A percentile compares a stretch with the other conserved stretches of the same genome.
Conservation (phyloP, 78 protist species). For the Protostelium mycophagum region DNA sequence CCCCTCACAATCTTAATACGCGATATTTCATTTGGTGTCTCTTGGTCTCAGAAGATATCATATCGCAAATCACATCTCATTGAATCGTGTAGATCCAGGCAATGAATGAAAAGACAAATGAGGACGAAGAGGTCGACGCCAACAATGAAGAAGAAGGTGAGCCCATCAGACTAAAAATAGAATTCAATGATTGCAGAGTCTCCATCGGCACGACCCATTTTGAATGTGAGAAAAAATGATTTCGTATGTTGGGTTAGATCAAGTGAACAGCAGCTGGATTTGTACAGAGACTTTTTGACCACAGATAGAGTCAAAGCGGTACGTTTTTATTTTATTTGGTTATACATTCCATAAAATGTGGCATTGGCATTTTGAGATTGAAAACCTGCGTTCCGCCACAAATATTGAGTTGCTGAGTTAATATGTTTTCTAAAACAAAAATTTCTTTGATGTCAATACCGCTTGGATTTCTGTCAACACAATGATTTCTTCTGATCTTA, state of each 20-base stretch:
- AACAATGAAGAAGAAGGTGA: neutral
- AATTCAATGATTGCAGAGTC: no score
- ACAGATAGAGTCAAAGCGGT: conserved; percentile 12
- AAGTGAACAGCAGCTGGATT: conserved; percentile 38
- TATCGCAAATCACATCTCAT: no score
- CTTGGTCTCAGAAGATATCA: neutral
- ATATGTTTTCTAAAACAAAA: neutral
- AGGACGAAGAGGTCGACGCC: neutral
- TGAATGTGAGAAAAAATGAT: conserved; percentile 58
- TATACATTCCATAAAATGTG: no score
- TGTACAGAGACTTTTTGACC: conserved; percentile 43
- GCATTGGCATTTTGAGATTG: neutral
- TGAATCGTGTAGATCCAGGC: no score
- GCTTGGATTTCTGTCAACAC: no score
- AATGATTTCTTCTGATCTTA: no score
- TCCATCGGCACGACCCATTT: no score
- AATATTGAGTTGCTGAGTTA: neutral
- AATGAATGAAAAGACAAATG: neutral
- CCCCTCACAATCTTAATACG: no score
- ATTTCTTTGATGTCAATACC: no score
- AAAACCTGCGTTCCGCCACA: neutral
- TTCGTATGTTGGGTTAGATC: conserved; percentile 62
- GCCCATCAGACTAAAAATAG: no score
- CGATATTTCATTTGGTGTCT: no score
- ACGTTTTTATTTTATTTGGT: no score